Evolutionary conservation across 2,329 filamentous ascomycete genomes (phyloP).

Genomic region (Graphiopsis chlorocephala): DNA sequence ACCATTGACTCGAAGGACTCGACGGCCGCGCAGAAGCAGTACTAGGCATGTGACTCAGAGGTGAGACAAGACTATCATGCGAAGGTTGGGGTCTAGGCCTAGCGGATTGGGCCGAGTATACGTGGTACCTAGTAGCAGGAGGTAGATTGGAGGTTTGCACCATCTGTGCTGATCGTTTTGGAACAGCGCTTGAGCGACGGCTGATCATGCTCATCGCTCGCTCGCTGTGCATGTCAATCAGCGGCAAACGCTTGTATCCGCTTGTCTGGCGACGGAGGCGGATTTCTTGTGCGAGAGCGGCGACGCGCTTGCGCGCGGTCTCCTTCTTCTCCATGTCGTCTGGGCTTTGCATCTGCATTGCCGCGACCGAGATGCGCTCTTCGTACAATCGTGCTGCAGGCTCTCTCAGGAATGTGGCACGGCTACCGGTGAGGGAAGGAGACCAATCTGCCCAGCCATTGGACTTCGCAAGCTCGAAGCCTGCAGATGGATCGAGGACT

Average conservation of each 20-base stretch:
- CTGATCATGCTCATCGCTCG: constrained; percentile 34
- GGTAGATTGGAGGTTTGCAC: neutral
- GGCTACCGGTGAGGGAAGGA: constrained; percentile 44
- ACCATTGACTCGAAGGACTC: constrained; percentile 21
- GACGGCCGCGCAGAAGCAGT: constrained; percentile 8
- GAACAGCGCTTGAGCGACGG: constrained; percentile 21
- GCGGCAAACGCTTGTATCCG: constrained; percentile 35
- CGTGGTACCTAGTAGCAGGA: neutral
- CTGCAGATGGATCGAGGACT: constrained; percentile 38
- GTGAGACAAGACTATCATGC: constrained; percentile 3
- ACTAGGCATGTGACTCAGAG: neutral
- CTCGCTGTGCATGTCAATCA: constrained; percentile 39
- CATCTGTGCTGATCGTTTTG: neutral
- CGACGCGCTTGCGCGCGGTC: constrained; percentile 43
- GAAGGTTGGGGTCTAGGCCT: neutral
- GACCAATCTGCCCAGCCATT: constrained; percentile 59
- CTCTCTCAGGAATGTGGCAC: constrained; percentile 59
- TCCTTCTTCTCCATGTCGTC: constrained; percentile 36
- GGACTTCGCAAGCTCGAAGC: constrained; percentile 52
- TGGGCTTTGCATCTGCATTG: constrained; percentile 34
- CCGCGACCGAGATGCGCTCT: constrained; percentile 41
- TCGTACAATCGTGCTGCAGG: constrained; percentile 60
- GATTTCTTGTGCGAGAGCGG: constrained; percentile 44
- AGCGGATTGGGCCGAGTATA: neutral
- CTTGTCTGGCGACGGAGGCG: constrained; percentile 36